These are phyloP conservation scores for Ceratobasidium sp. DNA, from an alignment of 1,284 basidiomycete genomes.

Conservation along the genomic window DNA sequence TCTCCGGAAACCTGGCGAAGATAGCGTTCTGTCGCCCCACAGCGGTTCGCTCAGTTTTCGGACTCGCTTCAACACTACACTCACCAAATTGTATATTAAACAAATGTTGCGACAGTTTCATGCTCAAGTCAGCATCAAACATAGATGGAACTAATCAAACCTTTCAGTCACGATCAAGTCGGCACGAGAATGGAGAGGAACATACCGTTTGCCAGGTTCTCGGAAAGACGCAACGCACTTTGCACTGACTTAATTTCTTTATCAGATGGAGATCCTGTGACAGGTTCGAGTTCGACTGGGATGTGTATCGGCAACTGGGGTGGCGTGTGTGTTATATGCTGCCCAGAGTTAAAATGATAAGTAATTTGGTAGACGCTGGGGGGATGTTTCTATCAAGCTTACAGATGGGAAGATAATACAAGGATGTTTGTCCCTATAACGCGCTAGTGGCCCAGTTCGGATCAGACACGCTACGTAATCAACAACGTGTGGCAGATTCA, in stretches of 20 bases:
- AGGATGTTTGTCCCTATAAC: conserved; percentile 10
- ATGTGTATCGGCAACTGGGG: background rate
- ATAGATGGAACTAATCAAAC: background rate
- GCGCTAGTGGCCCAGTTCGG: background rate
- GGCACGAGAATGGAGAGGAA: background rate
- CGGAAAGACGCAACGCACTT: background rate
- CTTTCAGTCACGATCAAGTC: background rate
- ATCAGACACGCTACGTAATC: no score
- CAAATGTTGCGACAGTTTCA: conserved; percentile 21
- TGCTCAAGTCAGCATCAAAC: background rate
- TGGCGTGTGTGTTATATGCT: conserved; percentile 8
- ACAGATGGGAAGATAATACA: background rate
- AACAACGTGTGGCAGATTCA: background rate
- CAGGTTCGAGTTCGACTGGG: conserved; percentile 4
- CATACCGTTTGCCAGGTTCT: conserved; percentile 4
- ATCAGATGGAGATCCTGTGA: conserved; percentile 27
- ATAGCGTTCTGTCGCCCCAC: background rate
- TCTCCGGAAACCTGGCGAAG: background rate
- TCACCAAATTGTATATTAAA: conserved; percentile 23
- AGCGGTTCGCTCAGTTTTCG: background rate
- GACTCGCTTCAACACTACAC: background rate
- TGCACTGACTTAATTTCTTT: conserved; percentile 16
- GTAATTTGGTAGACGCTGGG: background rate
- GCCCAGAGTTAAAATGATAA: background rate
- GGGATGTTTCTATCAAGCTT: background rate